Conservation (phyloP, 2,329 filamentous ascomycete genomes). For the Fusarium abutilonis region DNA sequence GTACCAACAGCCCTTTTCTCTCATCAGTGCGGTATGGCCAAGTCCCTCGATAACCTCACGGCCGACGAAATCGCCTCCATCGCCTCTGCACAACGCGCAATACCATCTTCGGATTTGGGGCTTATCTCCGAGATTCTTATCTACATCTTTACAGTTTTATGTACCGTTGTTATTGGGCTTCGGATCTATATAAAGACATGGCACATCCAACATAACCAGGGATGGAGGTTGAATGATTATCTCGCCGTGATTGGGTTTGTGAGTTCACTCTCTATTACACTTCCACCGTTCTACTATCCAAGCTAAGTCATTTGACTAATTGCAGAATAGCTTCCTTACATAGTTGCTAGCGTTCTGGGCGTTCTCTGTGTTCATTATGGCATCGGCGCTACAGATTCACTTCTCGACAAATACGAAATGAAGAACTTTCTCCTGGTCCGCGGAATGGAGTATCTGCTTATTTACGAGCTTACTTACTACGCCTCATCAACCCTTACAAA, state of each 20-base stretch:
- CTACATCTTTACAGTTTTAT: neutral
- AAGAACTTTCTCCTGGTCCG: conserved; percentile 19
- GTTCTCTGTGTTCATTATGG: conserved; percentile 18
- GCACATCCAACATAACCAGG: neutral
- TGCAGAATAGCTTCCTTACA: conserved; percentile 10
- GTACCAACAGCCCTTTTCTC: neutral
- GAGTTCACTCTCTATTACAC: neutral
- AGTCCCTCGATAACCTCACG: neutral
- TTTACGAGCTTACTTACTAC: too few relatives aligned
- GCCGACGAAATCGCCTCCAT: neutral
- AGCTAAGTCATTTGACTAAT: too few relatives aligned
- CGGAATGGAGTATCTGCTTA: conserved; percentile 21
- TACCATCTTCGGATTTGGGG: neutral
- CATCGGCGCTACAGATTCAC: conserved; percentile 12
- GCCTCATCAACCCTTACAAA: too few relatives aligned
- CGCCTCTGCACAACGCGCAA: neutral
- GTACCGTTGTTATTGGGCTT: neutral
- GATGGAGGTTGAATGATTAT: conserved; percentile 29
- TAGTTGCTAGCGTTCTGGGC: conserved; percentile 23
- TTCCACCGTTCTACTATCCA: too few relatives aligned
- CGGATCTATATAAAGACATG: conserved; percentile 13
- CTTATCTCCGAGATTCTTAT: neutral
- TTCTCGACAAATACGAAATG: conserved; percentile 9
- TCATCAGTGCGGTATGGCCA: neutral
- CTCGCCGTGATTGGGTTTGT: conserved; percentile 26